phyloP scores from a whole-genome alignment of 2,329 filamentous ascomycete species.

The Cladobotryum protrusum region DNA sequence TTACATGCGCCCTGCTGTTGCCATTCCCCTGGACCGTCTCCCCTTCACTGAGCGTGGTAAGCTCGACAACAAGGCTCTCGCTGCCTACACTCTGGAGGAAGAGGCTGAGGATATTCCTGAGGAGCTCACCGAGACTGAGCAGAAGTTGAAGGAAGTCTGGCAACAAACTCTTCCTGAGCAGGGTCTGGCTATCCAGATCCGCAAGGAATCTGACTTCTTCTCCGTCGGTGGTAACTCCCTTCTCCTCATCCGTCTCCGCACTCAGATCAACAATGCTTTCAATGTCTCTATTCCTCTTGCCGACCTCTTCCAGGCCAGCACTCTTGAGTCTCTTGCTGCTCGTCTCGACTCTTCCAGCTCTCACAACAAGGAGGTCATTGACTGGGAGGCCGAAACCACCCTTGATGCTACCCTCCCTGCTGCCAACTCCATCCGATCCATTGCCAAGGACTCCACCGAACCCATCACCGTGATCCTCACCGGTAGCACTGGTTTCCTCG shows the following conservation, averaged over 20 bases:
- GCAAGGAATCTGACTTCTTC: conserved; percentile 33
- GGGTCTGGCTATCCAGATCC: not conserved
- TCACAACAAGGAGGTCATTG: conserved; percentile 10
- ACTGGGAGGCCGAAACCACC: conserved; percentile 20
- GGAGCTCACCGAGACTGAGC: not conserved
- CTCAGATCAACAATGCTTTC: conserved; percentile 27
- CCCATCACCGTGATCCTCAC: conserved; percentile 2
- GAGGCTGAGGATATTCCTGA: not conserved
- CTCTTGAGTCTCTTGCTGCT: conserved; percentile 33
- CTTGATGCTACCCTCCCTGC: not conserved
- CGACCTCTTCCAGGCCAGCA: conserved; percentile 32
- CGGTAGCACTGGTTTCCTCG: conserved; percentile 13
- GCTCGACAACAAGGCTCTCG: conserved; percentile 23
- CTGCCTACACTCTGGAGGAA: conserved; percentile 16
- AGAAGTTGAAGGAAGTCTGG: not conserved
- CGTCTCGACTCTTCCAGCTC: conserved; percentile 16
- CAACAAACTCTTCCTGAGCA: not conserved
- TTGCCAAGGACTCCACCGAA: not conserved
- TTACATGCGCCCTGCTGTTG: conserved; percentile 28
- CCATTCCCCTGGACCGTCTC: conserved; percentile 20
- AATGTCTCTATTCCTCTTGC: conserved; percentile 24
- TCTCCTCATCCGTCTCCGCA: conserved; percentile 31
- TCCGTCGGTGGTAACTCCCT: conserved; percentile 34
- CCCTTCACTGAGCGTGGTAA: conserved; percentile 26
- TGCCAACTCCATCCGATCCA: not conserved